Conservation (phyloP, 2,329 filamentous ascomycete species). For the Penicillium sp. region DNA sequence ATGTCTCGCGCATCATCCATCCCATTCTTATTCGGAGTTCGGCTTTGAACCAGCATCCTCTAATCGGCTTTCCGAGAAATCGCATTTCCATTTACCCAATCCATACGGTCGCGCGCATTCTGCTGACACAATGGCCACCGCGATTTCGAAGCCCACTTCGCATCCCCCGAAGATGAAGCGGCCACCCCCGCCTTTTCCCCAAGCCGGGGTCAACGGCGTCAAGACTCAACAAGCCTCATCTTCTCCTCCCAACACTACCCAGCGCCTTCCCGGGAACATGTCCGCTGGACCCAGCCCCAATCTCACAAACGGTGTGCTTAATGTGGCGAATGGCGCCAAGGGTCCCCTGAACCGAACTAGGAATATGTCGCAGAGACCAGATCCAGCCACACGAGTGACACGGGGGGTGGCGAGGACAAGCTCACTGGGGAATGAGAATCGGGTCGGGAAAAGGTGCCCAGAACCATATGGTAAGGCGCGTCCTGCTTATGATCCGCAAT, state of each 20-base stretch:
- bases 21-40: constrained; percentile 36
- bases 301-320: constrained; percentile 34
- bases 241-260: constrained; percentile 52
- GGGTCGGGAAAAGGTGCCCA: constrained; percentile 36
- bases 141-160: constrained; percentile 42
- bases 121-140: constrained; percentile 40
- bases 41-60: constrained; percentile 27
- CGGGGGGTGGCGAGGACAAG: constrained; percentile 33
- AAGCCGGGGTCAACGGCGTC: constrained; percentile 57
- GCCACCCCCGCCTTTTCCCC: constrained; percentile 60
- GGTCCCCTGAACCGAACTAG: constrained; percentile 50
- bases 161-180: constrained; percentile 62
- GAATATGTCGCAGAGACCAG: constrained; percentile 51
- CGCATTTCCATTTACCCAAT: constrained; percentile 18
- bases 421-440: constrained; percentile 31
- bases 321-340: constrained; percentile 23
- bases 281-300: constrained; percentile 43
- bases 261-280: constrained; percentile 48
- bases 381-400: constrained; percentile 31
- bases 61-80: constrained; percentile 25
- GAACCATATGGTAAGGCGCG: constrained; percentile 45
- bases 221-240: constrained; percentile 57
- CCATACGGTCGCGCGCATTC: constrained; percentile 18
- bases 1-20: constrained; percentile 44
- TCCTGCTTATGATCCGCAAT: constrained; percentile 2